phyloP scores from a whole-genome alignment of 2,329 filamentous ascomycete genomes.

The Epichloe amarillans region DNA sequence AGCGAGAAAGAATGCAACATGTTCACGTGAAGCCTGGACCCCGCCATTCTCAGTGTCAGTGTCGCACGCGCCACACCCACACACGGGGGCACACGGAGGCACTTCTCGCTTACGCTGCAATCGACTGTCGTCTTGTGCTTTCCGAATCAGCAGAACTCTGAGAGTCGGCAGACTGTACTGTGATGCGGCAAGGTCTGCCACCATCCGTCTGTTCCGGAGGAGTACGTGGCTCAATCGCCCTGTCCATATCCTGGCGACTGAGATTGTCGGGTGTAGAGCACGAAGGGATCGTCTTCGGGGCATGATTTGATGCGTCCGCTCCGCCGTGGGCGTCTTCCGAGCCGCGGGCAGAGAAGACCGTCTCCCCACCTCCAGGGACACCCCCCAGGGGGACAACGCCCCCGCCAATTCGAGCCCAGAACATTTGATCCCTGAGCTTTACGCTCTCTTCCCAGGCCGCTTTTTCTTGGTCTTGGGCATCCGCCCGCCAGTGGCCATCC shows the following conservation, averaged over 20 bases:
- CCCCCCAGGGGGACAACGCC: constrained; percentile 60
- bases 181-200: constrained; percentile 13
- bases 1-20: not conserved
- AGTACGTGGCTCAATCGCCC: constrained; percentile 10
- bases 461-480: constrained; percentile 72
- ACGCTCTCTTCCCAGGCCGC: constrained; percentile 93
- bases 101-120: not conserved
- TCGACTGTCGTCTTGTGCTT: constrained; percentile 15
- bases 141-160: constrained; percentile 2
- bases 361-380: not conserved
- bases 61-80: not conserved
- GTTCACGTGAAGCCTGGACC: not conserved
- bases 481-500: constrained; percentile 80
- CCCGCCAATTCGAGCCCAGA: constrained; percentile 86
- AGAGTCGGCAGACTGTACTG: constrained; percentile 9
- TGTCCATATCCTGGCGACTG: not conserved
- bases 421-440: constrained; percentile 82
- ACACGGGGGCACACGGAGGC: not conserved
- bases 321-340: constrained; percentile 2
- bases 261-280: constrained; percentile 1
- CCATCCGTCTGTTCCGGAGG: constrained; percentile 18
- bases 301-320: not conserved
- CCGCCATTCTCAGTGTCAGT: not conserved
- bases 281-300: not conserved
- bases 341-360: not conserved